phyloP scores from a whole-genome alignment of 2,329 filamentous ascomycete species.

The Diaporthe sp. region DNA sequence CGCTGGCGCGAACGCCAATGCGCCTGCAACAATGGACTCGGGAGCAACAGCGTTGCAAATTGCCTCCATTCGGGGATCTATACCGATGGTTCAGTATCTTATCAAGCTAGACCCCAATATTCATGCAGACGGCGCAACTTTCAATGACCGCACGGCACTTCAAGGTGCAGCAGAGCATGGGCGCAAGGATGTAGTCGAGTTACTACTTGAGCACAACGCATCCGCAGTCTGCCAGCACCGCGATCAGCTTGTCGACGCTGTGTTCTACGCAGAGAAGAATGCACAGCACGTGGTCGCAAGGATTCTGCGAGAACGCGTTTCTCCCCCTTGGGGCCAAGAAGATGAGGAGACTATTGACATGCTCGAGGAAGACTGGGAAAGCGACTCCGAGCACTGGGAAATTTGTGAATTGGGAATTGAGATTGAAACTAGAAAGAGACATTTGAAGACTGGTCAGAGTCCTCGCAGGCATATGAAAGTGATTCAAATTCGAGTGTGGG shows the following conservation, averaged over 20 bases:
- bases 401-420: neutral
- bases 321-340: neutral
- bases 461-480: neutral
- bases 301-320: neutral
- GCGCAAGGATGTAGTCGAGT: neutral
- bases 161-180: neutral
- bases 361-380: neutral
- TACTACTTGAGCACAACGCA: neutral
- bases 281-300: neutral
- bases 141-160: neutral
- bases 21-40: neutral
- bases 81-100: neutral
- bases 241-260: neutral
- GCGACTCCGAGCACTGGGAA: neutral
- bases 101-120: neutral
- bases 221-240: neutral
- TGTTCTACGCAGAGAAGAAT: neutral
- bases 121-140: neutral
- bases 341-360: neutral
- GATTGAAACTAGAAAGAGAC: neutral
- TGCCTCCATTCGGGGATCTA: neutral
- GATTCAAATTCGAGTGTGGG: neutral
- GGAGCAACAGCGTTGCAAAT: neutral
- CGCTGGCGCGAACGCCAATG: neutral
- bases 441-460: neutral